These are phyloP conservation scores for Myxozyma sirexii DNA, from an alignment of 805 yeast genomes.

Conservation along the genomic window DNA sequence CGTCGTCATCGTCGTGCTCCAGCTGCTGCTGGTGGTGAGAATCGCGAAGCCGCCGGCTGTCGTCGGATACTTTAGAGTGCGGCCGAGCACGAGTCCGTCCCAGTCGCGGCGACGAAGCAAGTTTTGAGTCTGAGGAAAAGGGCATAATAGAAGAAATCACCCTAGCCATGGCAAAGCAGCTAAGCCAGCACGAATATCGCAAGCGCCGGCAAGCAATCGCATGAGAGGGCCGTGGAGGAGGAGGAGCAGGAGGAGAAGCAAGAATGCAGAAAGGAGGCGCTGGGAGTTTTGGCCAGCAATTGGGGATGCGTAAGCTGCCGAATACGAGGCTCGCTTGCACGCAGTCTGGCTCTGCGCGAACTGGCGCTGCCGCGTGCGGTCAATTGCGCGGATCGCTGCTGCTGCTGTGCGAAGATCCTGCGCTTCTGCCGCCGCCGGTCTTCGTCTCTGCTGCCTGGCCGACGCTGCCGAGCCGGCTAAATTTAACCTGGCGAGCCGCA, in stretches of 20 bases:
- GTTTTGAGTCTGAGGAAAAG: background rate
- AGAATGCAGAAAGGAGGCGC: background rate
- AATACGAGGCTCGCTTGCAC: too few species aligned
- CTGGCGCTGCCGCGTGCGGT: too few species aligned
- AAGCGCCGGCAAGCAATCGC: too few species aligned
- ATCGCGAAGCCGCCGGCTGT: background rate
- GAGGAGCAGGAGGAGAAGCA: background rate
- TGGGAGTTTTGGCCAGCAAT: background rate
- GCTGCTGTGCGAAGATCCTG: too few species aligned
- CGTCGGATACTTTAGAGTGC: background rate
- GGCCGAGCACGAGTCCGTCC: slow-evolving; percentile 4
- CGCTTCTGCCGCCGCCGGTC: too few species aligned
- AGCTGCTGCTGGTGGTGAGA: too few species aligned
- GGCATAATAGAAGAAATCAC: slow-evolving; percentile 4
- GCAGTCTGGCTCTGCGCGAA: too few species aligned
- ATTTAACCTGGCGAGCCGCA: too few species aligned
- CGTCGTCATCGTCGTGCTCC: background rate
- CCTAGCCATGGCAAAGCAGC: background rate
- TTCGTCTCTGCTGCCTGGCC: too few species aligned
- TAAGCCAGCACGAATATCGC: too few species aligned
- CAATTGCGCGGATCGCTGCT: too few species aligned
- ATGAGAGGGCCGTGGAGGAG: background rate
- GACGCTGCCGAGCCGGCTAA: too few species aligned
- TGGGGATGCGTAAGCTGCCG: background rate
- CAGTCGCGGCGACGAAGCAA: slow-evolving; percentile 6